Conservation (phyloP, 805 yeast genomes). For the Yarrowia deformans region DNA sequence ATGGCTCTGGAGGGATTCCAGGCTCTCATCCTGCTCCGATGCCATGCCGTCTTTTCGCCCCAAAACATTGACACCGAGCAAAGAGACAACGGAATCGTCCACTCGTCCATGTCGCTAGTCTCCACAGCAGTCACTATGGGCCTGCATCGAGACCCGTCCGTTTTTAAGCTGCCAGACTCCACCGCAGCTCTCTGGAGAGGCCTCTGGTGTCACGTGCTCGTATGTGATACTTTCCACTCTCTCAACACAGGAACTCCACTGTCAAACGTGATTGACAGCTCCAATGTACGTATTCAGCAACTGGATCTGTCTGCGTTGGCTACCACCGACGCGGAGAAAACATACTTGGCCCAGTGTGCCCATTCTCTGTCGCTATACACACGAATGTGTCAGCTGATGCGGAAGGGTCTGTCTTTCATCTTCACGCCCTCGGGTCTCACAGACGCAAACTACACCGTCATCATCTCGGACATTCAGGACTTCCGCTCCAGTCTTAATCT, state of each 20-base stretch:
- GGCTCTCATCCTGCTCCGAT: constrained; percentile 17
- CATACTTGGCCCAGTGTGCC: constrained; percentile 20
- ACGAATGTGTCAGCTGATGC: constrained; percentile 10
- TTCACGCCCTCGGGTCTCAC: constrained; percentile 14
- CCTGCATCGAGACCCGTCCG: constrained; percentile 25
- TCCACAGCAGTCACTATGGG: constrained; percentile 29
- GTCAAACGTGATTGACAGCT: constrained; percentile 23
- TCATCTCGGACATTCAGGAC: constrained; percentile 13
- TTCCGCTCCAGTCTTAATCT: constrained; percentile 19
- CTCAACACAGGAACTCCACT: constrained; percentile 22
- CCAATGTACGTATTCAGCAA: constrained; percentile 6
- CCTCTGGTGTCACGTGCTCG: constrained; percentile 17
- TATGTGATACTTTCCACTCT: constrained; percentile 20
- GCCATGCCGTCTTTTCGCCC: constrained; percentile 27
- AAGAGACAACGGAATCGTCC: constrained; percentile 28
- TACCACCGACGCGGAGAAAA: constrained; percentile 15
- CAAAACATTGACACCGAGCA: constrained; percentile 30
- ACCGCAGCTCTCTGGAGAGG: constrained; percentile 22
- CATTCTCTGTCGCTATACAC: constrained; percentile 12
- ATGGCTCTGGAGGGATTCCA: constrained; percentile 31
- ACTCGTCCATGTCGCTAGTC: constrained; percentile 12
- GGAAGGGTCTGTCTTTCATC: constrained; percentile 12
- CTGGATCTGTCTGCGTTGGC: constrained; percentile 21
- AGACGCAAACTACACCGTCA: constrained; percentile 2
- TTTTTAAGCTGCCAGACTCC: constrained; percentile 17